These are phyloP conservation scores for Colletotrichum simmondsii DNA, from an alignment of 2,329 filamentous ascomycete species.

Conservation along the genomic window DNA sequence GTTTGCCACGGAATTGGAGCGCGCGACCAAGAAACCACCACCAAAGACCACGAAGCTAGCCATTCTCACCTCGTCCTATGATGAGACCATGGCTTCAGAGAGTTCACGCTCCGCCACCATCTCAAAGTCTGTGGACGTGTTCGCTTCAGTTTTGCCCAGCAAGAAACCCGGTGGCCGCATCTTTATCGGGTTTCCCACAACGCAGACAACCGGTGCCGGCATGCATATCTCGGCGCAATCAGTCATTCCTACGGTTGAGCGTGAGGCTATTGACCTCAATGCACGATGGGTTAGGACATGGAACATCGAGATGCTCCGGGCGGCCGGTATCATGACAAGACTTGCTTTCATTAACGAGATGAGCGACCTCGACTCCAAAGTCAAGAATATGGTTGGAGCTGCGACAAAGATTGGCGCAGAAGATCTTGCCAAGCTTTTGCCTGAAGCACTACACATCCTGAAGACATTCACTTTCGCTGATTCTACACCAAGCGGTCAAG, in stretches of 20 bases:
- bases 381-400: slow-evolving; percentile 58
- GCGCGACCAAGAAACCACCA: slow-evolving; percentile 96
- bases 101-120: slow-evolving; percentile 59
- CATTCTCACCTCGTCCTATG: slow-evolving; percentile 90
- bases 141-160: slow-evolving; percentile 88
- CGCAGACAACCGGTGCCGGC: slow-evolving; percentile 93
- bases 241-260: slow-evolving; percentile 95
- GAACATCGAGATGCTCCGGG: slow-evolving; percentile 93
- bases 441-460: slow-evolving; percentile 83
- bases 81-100: slow-evolving; percentile 77
- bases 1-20: slow-evolving; percentile 87
- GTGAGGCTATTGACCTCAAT: slow-evolving; percentile 96
- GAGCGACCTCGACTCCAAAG: slow-evolving; percentile 74
- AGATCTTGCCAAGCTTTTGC: slow-evolving; percentile 75
- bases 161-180: slow-evolving; percentile 86
- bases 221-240: slow-evolving; percentile 96
- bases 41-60: slow-evolving; percentile 88
- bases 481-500: slow-evolving; percentile 86
- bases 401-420: slow-evolving; percentile 68
- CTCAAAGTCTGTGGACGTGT: slow-evolving; percentile 78
- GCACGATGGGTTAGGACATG: slow-evolving; percentile 93
- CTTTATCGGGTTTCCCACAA: slow-evolving; percentile 97
- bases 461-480: slow-evolving; percentile 90
- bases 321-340: slow-evolving; percentile 89
- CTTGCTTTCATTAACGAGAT: slow-evolving; percentile 92